Evolutionary conservation across 129 eudicot species (phyloP).

Genomic region (Saussurea involucrata): DNA sequence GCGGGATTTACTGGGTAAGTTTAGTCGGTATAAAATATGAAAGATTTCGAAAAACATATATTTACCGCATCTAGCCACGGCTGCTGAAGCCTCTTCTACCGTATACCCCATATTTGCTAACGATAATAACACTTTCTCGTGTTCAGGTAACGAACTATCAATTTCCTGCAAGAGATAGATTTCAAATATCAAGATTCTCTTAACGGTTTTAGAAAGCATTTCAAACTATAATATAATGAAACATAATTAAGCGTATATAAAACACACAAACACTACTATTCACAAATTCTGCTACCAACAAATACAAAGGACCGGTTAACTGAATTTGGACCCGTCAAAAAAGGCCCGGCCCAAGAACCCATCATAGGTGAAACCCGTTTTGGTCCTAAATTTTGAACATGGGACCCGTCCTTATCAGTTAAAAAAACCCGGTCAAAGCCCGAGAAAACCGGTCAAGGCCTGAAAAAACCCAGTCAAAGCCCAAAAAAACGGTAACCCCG

Average conservation of each 20-base stretch:
- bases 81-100: slow-evolving; percentile 62
- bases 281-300: no score
- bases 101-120: slow-evolving; percentile 71
- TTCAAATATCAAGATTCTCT: slow-evolving; percentile 9
- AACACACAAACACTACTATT: no score
- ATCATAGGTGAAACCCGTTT: not conserved
- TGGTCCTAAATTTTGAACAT: not conserved
- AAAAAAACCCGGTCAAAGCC: not conserved
- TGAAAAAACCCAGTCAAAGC: no score
- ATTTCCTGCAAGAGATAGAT: slow-evolving; percentile 41
- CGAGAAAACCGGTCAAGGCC: not conserved
- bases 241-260: not conserved
- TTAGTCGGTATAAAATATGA: not conserved
- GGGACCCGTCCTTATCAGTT: not conserved
- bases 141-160: slow-evolving; percentile 35
- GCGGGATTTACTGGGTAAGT: no score
- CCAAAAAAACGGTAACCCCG: no score
- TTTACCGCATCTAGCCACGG: slow-evolving; percentile 88
- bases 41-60: not conserved
- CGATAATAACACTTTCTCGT: slow-evolving; percentile 38
- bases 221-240: not conserved
- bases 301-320: not conserved
- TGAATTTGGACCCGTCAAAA: not conserved
- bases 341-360: not conserved
- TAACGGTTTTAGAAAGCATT: not conserved